These are phyloP conservation scores for Gossypium davidsonii DNA, from an alignment of 441 rosid species.

Conservation along the genomic window DNA sequence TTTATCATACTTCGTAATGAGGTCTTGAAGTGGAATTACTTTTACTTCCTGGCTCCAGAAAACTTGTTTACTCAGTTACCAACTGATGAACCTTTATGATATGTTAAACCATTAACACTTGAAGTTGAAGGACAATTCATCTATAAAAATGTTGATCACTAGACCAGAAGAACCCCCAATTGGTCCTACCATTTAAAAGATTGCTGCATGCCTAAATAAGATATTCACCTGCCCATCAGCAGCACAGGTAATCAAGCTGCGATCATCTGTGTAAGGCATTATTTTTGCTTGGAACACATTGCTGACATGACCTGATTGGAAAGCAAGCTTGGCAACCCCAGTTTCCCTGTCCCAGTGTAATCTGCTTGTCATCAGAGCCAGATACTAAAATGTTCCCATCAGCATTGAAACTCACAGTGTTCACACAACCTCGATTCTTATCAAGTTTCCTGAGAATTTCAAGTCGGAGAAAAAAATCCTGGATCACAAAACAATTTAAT, in stretches of 20 bases:
- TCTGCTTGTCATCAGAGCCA: constrained; percentile 75
- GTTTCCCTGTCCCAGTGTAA: constrained; percentile 83
- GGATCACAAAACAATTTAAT: constrained; percentile 16
- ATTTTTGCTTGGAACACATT: constrained; percentile 87
- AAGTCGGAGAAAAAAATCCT: constrained; percentile 77
- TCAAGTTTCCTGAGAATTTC: constrained; percentile 57
- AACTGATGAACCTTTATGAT: background rate
- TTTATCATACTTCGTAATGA: background rate
- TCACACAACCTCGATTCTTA: constrained; percentile 82
- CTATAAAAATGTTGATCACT: background rate
- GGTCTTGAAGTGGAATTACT: background rate
- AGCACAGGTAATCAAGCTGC: constrained; percentile 84
- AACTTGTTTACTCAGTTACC: background rate
- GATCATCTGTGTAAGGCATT: constrained; percentile 77
- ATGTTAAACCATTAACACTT: background rate
- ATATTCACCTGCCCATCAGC: constrained; percentile 81
- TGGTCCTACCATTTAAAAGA: background rate
- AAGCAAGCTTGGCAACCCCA: constrained; percentile 55
- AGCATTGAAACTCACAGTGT: constrained; percentile 63
- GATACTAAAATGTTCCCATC: constrained; percentile 60
- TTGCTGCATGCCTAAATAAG: background rate
- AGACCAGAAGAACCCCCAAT: background rate
- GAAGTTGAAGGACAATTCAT: background rate
- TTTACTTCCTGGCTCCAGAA: background rate
- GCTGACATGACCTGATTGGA: constrained; percentile 62